A percentile compares a stretch with the other conserved stretches of the same genome.
phyloP scores from a whole-genome alignment of 2,329 filamentous ascomycete genomes.

The Xylaria sp. region DNA sequence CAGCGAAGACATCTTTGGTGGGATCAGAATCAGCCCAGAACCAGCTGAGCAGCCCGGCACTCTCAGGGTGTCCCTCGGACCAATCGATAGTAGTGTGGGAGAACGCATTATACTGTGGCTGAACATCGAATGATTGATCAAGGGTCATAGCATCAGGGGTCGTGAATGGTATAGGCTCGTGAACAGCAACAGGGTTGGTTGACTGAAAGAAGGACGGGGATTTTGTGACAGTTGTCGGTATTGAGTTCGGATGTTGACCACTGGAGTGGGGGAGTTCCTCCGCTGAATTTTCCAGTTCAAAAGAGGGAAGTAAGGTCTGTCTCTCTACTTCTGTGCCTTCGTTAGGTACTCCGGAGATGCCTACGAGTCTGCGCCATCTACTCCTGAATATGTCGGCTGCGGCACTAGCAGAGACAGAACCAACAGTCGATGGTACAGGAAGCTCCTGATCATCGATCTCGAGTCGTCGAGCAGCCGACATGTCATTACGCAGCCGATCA shows the following conservation, averaged over 20 bases:
- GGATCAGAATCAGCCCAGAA: conserved; percentile 50
- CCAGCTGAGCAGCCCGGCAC: conserved; percentile 47
- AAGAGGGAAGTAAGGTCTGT: background rate
- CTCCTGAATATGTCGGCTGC: conserved; percentile 45
- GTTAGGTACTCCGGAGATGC: background rate
- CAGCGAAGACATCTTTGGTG: conserved; percentile 42
- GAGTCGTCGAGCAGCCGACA: conserved; percentile 42
- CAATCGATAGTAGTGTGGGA: conserved; percentile 16
- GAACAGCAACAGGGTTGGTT: background rate
- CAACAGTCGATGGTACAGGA: conserved; percentile 47
- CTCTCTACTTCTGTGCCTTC: background rate
- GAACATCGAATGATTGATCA: background rate
- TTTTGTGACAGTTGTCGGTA: background rate
- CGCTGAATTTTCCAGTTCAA: background rate
- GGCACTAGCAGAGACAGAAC: conserved; percentile 43
- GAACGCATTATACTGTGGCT: conserved; percentile 13
- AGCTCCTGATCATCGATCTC: conserved; percentile 48
- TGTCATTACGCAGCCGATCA: conserved; percentile 48
- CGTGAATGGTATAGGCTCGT: background rate
- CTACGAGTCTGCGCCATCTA: conserved; percentile 51
- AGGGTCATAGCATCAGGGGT: conserved; percentile 8
- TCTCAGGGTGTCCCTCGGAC: conserved; percentile 19
- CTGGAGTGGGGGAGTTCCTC: background rate
- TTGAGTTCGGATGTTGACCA: background rate
- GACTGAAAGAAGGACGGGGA: background rate